These are phyloP conservation scores for Phlegmacium glaucopus DNA, from an alignment of 768 basidiomycete species.

Conservation along the genomic window DNA sequence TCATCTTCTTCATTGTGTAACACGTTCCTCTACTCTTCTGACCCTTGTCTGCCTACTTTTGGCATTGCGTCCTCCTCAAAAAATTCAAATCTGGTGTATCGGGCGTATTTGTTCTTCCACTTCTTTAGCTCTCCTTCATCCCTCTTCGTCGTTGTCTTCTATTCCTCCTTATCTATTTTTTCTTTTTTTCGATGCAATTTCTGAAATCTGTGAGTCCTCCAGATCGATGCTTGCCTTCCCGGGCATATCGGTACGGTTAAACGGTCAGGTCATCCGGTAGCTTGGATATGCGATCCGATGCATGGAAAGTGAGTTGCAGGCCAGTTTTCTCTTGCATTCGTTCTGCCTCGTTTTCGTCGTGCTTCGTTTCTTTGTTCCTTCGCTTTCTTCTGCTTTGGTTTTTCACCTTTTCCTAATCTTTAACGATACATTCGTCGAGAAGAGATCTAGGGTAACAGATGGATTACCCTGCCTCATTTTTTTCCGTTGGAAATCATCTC, in stretches of 20 bases:
- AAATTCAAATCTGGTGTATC: too few species aligned
- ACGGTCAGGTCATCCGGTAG: constrained; percentile 77
- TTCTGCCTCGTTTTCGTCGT: not conserved
- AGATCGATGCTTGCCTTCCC: constrained; percentile 43
- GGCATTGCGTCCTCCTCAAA: too few species aligned
- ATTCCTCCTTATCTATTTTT: not conserved
- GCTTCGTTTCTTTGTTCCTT: not conserved
- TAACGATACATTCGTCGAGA: too few species aligned
- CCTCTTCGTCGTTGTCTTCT: not conserved
- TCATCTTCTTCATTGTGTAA: not conserved
- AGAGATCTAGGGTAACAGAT: not conserved
- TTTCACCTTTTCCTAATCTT: too few species aligned
- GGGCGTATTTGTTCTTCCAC: too few species aligned
- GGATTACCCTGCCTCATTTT: too few species aligned
- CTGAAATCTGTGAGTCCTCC: not conserved
- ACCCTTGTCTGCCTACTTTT: too few species aligned
- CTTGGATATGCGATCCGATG: constrained; percentile 98
- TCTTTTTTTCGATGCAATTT: not conserved
- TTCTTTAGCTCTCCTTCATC: not conserved
- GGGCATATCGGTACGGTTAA: constrained; percentile 82
- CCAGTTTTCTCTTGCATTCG: not conserved
- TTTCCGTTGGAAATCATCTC: not conserved
- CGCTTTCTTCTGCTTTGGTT: not conserved
- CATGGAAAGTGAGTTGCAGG: constrained; percentile 86
- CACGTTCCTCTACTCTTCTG: too few species aligned